Percentiles rank a stretch among this genome's conserved stretches.
phyloP scores from a whole-genome alignment of 495 filamentous ascomycete genomes.

The Penicillium malachiteum region DNA sequence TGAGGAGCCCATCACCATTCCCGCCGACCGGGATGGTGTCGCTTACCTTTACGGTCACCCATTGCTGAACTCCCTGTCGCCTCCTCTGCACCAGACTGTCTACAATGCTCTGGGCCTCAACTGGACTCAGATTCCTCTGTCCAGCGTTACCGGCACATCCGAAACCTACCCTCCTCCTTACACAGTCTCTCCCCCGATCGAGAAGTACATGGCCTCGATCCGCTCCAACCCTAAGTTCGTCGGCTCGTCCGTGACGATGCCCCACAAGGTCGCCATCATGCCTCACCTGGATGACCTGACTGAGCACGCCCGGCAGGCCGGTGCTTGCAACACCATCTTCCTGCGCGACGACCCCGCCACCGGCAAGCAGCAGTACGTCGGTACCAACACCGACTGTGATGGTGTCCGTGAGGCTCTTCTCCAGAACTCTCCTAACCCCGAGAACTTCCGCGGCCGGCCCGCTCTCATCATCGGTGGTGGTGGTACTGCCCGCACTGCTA shows the following conservation, averaged over 20 bases:
- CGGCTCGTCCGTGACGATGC: slow-evolving; percentile 74
- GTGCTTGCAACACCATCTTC: slow-evolving; percentile 75
- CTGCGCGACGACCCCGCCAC: slow-evolving; percentile 41
- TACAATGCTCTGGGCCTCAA: slow-evolving; percentile 57
- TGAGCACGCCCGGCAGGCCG: slow-evolving; percentile 63
- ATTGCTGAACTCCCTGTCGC: slow-evolving; percentile 67
- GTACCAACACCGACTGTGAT: slow-evolving; percentile 75
- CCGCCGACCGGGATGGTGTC: slow-evolving; percentile 36
- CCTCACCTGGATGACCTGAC: slow-evolving; percentile 66
- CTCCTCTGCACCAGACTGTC: slow-evolving; percentile 64
- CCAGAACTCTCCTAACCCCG: slow-evolving; percentile 49
- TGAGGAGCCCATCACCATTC: slow-evolving; percentile 41
- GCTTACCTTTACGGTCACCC: slow-evolving; percentile 54
- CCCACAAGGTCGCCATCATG: slow-evolving; percentile 70
- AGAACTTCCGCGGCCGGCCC: slow-evolving; percentile 52
- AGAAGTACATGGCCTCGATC: slow-evolving; percentile 50
- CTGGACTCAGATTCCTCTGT: slow-evolving; percentile 58
- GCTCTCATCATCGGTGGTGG: slow-evolving; percentile 66
- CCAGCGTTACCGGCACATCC: slow-evolving; percentile 37
- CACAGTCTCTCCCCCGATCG: slow-evolving; percentile 43
- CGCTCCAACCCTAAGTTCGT: slow-evolving; percentile 50
- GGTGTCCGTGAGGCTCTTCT: slow-evolving; percentile 68
- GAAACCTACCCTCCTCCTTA: slow-evolving; percentile 38
- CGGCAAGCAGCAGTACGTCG: slow-evolving; percentile 51
- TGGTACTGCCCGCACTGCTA: slow-evolving; percentile 65